These are phyloP conservation scores for Hygrocybe punicea DNA, from an alignment of 768 basidiomycete genomes.

Conservation along the genomic window DNA sequence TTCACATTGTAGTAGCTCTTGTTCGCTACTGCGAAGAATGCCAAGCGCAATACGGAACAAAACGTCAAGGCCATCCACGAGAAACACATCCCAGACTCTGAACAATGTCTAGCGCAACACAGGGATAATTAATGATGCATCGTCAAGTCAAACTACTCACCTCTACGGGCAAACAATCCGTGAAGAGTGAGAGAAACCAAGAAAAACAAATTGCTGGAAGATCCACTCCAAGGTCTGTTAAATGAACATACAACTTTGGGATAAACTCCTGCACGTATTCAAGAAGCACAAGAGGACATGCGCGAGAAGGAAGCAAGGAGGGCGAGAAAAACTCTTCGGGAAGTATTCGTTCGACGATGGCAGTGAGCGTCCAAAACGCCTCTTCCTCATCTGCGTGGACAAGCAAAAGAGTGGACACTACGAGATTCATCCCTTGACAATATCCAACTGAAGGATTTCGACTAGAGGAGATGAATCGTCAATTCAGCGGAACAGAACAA, in stretches of 20 bases:
- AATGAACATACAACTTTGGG: conserved; percentile 73
- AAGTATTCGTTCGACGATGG: conserved; percentile 83
- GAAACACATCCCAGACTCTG: conserved; percentile 93
- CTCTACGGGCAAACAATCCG: conserved; percentile 93
- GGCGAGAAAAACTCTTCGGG: conserved; percentile 95
- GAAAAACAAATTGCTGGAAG: conserved; percentile 95
- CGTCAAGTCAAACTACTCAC: conserved; percentile 40
- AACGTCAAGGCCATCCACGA: conserved; percentile 89
- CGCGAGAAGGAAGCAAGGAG: conserved; percentile 85
- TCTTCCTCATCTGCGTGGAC: conserved; percentile 95
- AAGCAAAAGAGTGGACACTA: conserved; percentile 90
- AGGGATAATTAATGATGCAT: conserved; percentile 3
- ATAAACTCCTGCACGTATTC: conserved; percentile 79
- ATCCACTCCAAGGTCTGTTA: conserved; percentile 80
- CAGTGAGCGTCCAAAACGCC: conserved; percentile 91
- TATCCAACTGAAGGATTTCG: conserved; percentile 92
- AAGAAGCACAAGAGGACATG: conserved; percentile 85
- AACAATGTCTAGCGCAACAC: conserved; percentile 68
- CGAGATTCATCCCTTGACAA: conserved; percentile 93
- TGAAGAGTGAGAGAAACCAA: conserved; percentile 96
- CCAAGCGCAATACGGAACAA: conserved; percentile 87
- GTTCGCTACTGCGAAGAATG: conserved; percentile 79
- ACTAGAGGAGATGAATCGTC: conserved; percentile 38
- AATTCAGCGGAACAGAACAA: background rate
- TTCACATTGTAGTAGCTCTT: conserved; percentile 77